Evolutionary conservation across 2,329 filamentous ascomycete species (phyloP), one percentile per base, ranked within the genome.

Genomic region (Dothistroma pini): DNA sequence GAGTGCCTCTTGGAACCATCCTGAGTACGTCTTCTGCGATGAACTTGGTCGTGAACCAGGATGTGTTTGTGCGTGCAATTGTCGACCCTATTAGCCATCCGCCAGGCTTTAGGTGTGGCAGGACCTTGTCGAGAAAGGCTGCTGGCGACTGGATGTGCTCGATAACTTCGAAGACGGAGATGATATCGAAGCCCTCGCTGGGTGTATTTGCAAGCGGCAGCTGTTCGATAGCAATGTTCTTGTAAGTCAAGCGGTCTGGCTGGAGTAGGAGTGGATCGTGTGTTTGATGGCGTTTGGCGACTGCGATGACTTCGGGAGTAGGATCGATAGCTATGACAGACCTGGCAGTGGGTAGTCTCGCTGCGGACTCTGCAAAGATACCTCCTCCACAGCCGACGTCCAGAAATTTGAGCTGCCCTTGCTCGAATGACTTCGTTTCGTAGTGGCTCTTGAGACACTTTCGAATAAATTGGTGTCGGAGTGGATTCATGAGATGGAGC

Each of bases 401-500:
- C 57, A 99, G 88, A 75, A 91, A 96, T 35, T 83, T 82, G 4
- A 91, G 79, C 19, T 80, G 81, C 9, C 71, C 59, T 4, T 62
- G 60, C 22, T 63, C 58, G 5, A 49, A 50, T 25, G 29, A 14
- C 14, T 19, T 35, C 19, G 54, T 35, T 7, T n/a, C 71, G 50
- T 78, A 77, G 51, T 83, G 80, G 21, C 84, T 83, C 66, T 81
- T 76, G 21, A 67, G 59, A 73, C 93, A 97, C 64, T 80, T 78
- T 22, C 82, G 82, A 75, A 97, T 95, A 78, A 97, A 97, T 77
- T 92, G 87, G 79, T 97, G 93, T 35, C 95, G 92, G 51, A 96
- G 85, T 1, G 95, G 95, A 78, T 99, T 97, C 93, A 99, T 97
- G 68, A 96, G 88, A 77, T 99, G 95, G 1, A 99, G 86, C 61